Percentiles rank a stretch among this genome's conserved stretches.
Conservation (phyloP, 2,329 filamentous ascomycete genomes). For the Exophiala alcalophila region DNA sequence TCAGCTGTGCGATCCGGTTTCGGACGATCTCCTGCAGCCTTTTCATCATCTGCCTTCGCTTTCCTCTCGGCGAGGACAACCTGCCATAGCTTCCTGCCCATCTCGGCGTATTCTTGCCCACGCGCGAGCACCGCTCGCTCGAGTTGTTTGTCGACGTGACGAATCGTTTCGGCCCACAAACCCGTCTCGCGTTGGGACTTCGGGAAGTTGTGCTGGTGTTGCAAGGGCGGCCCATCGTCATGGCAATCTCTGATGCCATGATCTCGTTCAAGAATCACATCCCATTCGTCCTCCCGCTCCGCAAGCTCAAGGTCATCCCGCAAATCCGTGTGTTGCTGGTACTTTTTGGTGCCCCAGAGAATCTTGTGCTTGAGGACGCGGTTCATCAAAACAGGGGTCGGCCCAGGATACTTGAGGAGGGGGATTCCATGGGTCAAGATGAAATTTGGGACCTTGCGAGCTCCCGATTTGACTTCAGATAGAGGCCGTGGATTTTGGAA, state of each 20-base stretch:
- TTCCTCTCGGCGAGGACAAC: slow-evolving; percentile 22
- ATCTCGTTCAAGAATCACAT: slow-evolving; percentile 32
- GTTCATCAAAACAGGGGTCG: slow-evolving; percentile 42
- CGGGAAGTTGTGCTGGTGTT: neutral
- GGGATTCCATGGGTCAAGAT: slow-evolving; percentile 42
- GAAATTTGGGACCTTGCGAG: slow-evolving; percentile 40
- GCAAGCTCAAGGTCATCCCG: slow-evolving; percentile 35
- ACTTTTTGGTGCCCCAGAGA: slow-evolving; percentile 36
- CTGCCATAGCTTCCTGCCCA: slow-evolving; percentile 18
- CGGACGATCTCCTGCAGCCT: too few species aligned
- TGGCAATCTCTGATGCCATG: slow-evolving; percentile 2
- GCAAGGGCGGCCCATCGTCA: neutral
- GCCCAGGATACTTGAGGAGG: slow-evolving; percentile 45
- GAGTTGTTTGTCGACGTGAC: slow-evolving; percentile 10
- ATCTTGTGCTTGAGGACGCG: slow-evolving; percentile 39
- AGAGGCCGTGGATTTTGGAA: slow-evolving; percentile 24
- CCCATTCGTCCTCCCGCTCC: slow-evolving; percentile 44
- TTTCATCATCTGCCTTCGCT: too few species aligned
- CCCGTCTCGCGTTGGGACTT: neutral
- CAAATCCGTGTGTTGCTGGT: slow-evolving; percentile 36
- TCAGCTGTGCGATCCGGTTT: too few species aligned
- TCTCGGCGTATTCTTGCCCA: slow-evolving; percentile 7
- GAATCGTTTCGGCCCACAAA: slow-evolving; percentile 7
- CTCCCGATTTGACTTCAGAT: slow-evolving; percentile 30
- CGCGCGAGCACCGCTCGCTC: slow-evolving; percentile 7